Evolutionary conservation across 768 basidiomycete genomes (phyloP), one percentile per base, ranked within the genome.

Genomic region (Lenzites betulinus): DNA sequence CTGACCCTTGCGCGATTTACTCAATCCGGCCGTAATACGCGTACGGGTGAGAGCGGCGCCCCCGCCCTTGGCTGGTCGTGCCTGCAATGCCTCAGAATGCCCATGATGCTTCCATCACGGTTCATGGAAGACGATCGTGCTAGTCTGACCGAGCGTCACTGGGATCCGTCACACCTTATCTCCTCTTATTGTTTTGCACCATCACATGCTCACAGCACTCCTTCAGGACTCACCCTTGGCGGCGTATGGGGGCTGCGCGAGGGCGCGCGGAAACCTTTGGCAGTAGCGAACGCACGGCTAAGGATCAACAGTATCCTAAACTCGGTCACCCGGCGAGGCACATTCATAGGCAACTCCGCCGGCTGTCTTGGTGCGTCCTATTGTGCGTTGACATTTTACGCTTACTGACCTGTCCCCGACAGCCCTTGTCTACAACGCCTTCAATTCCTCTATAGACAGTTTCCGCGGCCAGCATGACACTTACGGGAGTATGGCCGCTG

Each of bases 231-330:
- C 77, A 88, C 89, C 71, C 81, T 95, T 75, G 97, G 97, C 73
- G 97, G 96, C 70, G 76, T 87, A 69, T 98, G 96, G 94, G 97
- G 97, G 64, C 77, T 98, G 70, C 90, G 93, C 70, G 96, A 98
- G 82, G 97, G 97, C 70, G 84, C 93, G 72, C 81, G 82, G 73
- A 83, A 93, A 77, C 93, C 89, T 65, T 82, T 94, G 75, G 92
- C 91, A 72, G 88, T 92, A 63, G 88, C 89, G 60, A 94, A 92
- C 75, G 74, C 86, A 59, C 83, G 93, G 69, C 78, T 99, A 74
- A 88, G 97, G 81, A 89, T 98, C 79, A 99, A 98, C 78, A 95
- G 93, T 74, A 78, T 99, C 62, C 83, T 99, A 67, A 99, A 98
- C 82, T 92, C 93, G 72, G 87, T 96, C 74, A 98, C 97, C 62